Evolutionary conservation across 441 rosid species (phyloP).

Genomic region (Populus trichocarpa): DNA sequence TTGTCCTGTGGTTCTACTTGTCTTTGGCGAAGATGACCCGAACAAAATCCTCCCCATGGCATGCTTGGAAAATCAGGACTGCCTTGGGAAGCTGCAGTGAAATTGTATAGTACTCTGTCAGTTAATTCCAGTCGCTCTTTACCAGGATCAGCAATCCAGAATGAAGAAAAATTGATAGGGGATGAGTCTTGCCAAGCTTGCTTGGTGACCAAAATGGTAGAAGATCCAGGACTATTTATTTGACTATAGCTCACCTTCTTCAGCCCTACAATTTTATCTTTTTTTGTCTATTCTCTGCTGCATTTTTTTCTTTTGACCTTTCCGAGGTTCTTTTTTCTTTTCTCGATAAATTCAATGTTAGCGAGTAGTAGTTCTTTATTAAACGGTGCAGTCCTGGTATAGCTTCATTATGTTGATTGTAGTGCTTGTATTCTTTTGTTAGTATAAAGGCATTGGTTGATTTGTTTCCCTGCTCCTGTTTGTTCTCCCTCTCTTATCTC

Average conservation of each 20-base stretch:
- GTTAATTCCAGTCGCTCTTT: neutral
- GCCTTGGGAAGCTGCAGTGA: slow-evolving; percentile 3
- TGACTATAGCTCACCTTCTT: neutral
- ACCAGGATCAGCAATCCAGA: neutral
- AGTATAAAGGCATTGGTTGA: neutral
- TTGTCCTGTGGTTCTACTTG: neutral
- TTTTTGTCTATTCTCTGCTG: slow-evolving; percentile 7
- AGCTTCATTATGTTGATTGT: neutral
- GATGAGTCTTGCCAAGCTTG: slow-evolving; percentile 10
- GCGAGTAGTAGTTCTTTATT: slow-evolving; percentile 8
- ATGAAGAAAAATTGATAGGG: neutral
- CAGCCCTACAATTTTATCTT: too few species aligned
- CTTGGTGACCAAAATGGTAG: slow-evolving; percentile 14
- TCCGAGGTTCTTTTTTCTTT: slow-evolving; percentile 4
- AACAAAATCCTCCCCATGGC: neutral
- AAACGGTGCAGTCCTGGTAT: slow-evolving; percentile 7
- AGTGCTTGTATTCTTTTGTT: neutral
- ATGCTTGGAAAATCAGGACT: slow-evolving; percentile 5
- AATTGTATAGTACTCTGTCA: slow-evolving; percentile 26
- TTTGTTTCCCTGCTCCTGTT: neutral
- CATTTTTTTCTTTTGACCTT: neutral
- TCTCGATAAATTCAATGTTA: neutral
- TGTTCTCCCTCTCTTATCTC: neutral
- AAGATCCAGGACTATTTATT: slow-evolving; percentile 19
- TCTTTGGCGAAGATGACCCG: slow-evolving; percentile 11